Conservation (phyloP, 805 yeast genomes). For the Pichia pseudocactophila region DNA sequence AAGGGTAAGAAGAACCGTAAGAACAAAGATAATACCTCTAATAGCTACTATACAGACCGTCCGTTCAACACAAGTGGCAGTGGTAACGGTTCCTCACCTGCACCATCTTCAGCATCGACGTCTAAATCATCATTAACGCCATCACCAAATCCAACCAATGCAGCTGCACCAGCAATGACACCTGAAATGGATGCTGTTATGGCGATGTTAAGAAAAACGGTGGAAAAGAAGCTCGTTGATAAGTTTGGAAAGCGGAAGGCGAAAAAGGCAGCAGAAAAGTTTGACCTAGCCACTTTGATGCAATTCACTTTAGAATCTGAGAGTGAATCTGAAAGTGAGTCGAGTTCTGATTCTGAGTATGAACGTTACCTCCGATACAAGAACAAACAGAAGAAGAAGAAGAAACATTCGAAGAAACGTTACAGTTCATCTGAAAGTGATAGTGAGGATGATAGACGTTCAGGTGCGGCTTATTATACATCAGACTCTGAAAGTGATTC, state of each 20-base stretch:
- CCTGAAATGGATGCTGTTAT: slow-evolving; percentile 2
- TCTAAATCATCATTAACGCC: background rate
- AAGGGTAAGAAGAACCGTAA: background rate
- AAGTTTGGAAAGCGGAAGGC: slow-evolving; percentile 5
- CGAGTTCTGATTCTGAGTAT: background rate
- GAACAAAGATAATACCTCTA: background rate
- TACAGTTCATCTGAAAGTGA: background rate
- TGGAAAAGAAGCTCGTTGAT: slow-evolving; percentile 4
- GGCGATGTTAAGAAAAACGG: background rate
- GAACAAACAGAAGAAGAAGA: background rate
- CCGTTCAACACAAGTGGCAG: slow-evolving; percentile 1
- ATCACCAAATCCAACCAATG: background rate
- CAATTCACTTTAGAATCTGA: slow-evolving; percentile 1
- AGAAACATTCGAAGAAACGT: background rate
- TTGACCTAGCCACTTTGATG: slow-evolving; percentile 4
- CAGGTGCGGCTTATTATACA: background rate
- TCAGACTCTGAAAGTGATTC: slow-evolving; percentile 4
- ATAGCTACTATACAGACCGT: background rate
- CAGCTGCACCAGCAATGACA: background rate
- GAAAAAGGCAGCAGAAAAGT: background rate
- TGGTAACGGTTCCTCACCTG: no score
- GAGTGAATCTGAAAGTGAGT: slow-evolving; percentile 2
- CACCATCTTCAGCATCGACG: background rate
- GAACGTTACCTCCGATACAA: background rate
- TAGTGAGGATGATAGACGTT: background rate